A percentile compares a stretch with the other conserved stretches of the same genome.
These are phyloP conservation scores for Pterulicium gracile DNA, from an alignment of 1,284 basidiomycete genomes.

Conservation along the genomic window DNA sequence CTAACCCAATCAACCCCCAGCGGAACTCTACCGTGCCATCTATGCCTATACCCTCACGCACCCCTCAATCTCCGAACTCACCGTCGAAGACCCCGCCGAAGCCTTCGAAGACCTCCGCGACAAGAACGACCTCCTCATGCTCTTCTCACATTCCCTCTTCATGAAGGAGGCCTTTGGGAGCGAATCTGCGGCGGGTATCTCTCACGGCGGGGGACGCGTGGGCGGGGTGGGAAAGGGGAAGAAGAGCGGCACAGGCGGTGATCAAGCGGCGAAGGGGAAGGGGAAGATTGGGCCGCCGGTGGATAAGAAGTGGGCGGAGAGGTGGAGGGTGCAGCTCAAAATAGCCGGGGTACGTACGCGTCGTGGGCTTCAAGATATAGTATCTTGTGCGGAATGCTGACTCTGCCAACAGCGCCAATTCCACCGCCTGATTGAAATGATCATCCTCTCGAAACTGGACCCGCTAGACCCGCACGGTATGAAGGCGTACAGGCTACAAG, in stretches of 20 bases:
- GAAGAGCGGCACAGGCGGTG: constrained; percentile 19
- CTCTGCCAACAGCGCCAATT: constrained; percentile 70
- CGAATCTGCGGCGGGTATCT: constrained; percentile 17
- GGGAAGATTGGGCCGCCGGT: constrained; percentile 70
- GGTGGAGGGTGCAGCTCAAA: constrained; percentile 75
- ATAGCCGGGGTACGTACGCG: constrained; percentile 61
- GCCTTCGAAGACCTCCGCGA: constrained; percentile 93
- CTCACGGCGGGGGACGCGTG: constrained; percentile 37
- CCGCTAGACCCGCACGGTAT: constrained; percentile 43
- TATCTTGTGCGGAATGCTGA: no score
- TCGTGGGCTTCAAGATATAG: constrained; percentile 5
- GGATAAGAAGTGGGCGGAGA: constrained; percentile 72
- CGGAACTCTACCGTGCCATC: constrained; percentile 81
- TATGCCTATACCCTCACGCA: constrained; percentile 68
- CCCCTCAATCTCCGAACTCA: constrained; percentile 75
- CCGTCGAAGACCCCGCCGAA: constrained; percentile 95
- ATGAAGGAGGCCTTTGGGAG: constrained; percentile 54
- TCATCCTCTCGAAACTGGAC: constrained; percentile 69
- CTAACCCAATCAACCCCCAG: constrained; percentile 25
- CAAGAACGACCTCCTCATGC: constrained; percentile 79
- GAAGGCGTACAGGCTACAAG: constrained; percentile 70
- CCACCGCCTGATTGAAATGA: constrained; percentile 85
- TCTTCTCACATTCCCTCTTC: constrained; percentile 57
- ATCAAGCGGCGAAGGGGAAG: constrained; percentile 22
- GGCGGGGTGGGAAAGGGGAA: constrained; percentile 29